Base-by-base conservation (phyloP, 2,329 filamentous ascomycete species). In the Davidsoniella eucalypti region DNA sequence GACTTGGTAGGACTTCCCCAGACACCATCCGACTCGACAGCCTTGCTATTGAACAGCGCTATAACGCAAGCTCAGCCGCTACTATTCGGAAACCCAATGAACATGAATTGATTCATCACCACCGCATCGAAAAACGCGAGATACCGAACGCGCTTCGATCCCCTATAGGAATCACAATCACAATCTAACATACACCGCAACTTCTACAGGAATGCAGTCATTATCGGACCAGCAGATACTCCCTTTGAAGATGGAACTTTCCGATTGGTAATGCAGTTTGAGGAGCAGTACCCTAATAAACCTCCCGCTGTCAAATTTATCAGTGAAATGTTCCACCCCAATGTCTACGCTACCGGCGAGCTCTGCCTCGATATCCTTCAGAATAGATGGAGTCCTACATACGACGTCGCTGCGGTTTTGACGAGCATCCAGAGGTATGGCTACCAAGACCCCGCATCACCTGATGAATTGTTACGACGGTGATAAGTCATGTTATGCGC, bases 191-290 rank as follows among this genome's bases (percentile, higher is more conserved):
- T 40, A 17, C 45, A n/a, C 26, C 38, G 9, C 16, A 41, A 25
- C 21, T 14, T 38, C 37, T 53, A 44, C 58, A 95, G 90, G 90
- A 98, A 98, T 63, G 90, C 90, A 50, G 90, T 96, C 55, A 98
- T 98, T 55, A 96, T 98, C 59, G 90, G 90, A 8, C 90, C 90
- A 38, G 87, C 87, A 54, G 92, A 98, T 61, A 98, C 92, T 1
- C 90, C 92, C 1, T 98, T 96, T 61, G 92, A 98, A 67, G 92
- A 98, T 65, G 92, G 92, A 55, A 98, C 92, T 18, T 98, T 98
- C 65, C 76, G 90, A 57, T 80, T 98, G 9, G 88, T 96, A 47
- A 96, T 98, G 90, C 87, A 95, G 63, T 98, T 98, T 59, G 92
- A 96, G 63, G 92, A 98, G 65, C 88, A 94, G 61, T 98, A 98